These are phyloP conservation scores for Leccinum incarnatum DNA, from an alignment of 768 basidiomycete genomes.

Conservation along the genomic window DNA sequence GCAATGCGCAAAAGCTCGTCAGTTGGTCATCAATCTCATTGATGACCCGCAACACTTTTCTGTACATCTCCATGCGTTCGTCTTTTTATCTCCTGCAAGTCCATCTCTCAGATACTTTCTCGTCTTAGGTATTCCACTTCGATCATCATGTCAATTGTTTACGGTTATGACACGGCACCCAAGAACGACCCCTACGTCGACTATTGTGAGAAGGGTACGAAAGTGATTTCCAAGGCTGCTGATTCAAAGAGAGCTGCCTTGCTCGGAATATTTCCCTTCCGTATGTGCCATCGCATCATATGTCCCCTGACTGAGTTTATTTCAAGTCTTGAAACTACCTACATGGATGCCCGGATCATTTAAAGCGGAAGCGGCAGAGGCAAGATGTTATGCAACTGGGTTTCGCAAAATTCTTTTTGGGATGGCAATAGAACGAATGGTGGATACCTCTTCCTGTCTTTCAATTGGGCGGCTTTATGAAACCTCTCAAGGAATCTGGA, in stretches of 20 bases:
- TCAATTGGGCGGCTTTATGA: neutral
- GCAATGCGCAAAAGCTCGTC: slow-evolving; percentile 32
- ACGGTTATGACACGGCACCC: slow-evolving; percentile 21
- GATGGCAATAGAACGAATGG: slow-evolving; percentile 25
- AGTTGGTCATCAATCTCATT: slow-evolving; percentile 33
- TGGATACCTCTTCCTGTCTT: neutral
- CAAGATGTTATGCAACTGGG: slow-evolving; percentile 14
- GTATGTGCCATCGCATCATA: slow-evolving; percentile 13
- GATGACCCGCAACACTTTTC: slow-evolving; percentile 25
- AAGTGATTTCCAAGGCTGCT: slow-evolving; percentile 13
- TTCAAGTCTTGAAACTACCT: slow-evolving; percentile 24
- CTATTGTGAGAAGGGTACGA: slow-evolving; percentile 17
- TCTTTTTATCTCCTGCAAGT: slow-evolving; percentile 1
- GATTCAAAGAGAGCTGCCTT: slow-evolving; percentile 23
- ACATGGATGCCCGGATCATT: slow-evolving; percentile 27
- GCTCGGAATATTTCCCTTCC: slow-evolving; percentile 25
- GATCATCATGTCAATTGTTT: slow-evolving; percentile 27
- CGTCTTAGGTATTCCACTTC: slow-evolving; percentile 26
- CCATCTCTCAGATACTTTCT: neutral
- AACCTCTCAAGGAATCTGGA: slow-evolving; percentile 15
- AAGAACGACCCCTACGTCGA: slow-evolving; percentile 23
- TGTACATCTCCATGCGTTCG: slow-evolving; percentile 26
- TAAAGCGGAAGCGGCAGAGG: slow-evolving; percentile 17
- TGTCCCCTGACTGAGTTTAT: neutral
- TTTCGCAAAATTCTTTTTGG: slow-evolving; percentile 22